These are phyloP conservation scores for Cronartium ribicola DNA, from an alignment of 1,284 basidiomycete genomes.

Conservation along the genomic window DNA sequence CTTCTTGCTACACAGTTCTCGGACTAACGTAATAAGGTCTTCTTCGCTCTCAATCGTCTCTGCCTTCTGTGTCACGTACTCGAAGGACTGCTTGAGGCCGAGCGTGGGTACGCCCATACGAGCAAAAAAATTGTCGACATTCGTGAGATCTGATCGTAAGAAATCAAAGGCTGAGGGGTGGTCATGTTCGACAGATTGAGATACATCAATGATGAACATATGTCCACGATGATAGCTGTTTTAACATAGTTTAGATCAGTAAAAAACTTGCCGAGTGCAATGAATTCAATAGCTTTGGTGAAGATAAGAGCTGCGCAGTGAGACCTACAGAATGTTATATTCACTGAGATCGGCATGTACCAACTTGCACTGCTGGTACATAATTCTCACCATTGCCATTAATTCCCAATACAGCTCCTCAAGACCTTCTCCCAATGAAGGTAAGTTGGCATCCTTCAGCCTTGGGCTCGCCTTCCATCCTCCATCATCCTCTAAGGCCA, in stretches of 20 bases:
- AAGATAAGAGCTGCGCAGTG: constrained; percentile 44
- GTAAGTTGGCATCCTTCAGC: constrained; percentile 76
- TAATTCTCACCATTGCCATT: constrained; percentile 70
- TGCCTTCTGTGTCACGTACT: constrained; percentile 69
- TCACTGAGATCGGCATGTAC: constrained; percentile 98
- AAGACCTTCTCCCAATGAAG: constrained; percentile 56
- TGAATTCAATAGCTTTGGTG: constrained; percentile 3
- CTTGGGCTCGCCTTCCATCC: constrained; percentile 55
- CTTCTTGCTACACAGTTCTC: constrained; percentile 28
- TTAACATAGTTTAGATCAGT: neutral
- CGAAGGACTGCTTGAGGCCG: constrained; percentile 77
- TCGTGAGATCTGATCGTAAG: constrained; percentile 82
- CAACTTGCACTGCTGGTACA: constrained; percentile 85
- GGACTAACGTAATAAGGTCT: constrained; percentile 50
- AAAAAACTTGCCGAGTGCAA: neutral
- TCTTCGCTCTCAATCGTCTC: constrained; percentile 43
- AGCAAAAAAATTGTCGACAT: constrained; percentile 87
- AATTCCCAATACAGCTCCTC: constrained; percentile 71
- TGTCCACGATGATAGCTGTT: constrained; percentile 59
- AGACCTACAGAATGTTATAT: constrained; percentile 87
- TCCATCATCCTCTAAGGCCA: constrained; percentile 69
- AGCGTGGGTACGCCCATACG: constrained; percentile 70
- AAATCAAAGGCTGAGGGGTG: constrained; percentile 96
- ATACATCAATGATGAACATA: constrained; percentile 94
- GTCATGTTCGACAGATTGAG: constrained; percentile 97